A percentile compares a stretch with the other conserved stretches of the same genome.
Conservation (phyloP, 768 basidiomycete genomes). For the Tulasnella calospora region DNA sequence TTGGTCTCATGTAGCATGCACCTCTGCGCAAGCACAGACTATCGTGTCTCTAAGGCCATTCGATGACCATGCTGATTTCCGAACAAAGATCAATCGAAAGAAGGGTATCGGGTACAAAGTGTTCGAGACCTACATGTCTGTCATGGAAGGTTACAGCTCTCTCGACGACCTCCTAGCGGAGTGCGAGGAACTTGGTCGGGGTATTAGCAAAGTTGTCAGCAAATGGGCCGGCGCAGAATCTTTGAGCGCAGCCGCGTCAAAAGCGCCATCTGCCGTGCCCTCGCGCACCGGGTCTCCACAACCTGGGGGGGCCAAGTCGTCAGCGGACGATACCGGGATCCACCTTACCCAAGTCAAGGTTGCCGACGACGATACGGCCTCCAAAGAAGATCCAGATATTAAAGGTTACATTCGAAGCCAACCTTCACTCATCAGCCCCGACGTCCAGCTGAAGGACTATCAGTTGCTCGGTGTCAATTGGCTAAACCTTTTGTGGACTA, state of each 20-base stretch:
- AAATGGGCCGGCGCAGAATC: constrained; percentile 53
- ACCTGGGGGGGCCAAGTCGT: constrained; percentile 39
- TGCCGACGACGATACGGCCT: constrained; percentile 32
- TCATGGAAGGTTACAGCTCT: constrained; percentile 77
- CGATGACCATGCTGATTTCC: constrained; percentile 66
- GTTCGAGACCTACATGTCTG: constrained; percentile 83
- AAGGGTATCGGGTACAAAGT: constrained; percentile 87
- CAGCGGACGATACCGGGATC: constrained; percentile 24
- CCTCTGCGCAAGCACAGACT: constrained; percentile 67
- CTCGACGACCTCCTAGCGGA: constrained; percentile 85
- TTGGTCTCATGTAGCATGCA: constrained; percentile 46
- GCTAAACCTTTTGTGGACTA: constrained; percentile 80
- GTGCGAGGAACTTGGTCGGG: constrained; percentile 79
- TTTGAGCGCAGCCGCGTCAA: constrained; percentile 42
- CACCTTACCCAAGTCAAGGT: constrained; percentile 30
- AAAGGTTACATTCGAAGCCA: constrained; percentile 65
- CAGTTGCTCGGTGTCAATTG: constrained; percentile 97
- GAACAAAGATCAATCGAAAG: constrained; percentile 77
- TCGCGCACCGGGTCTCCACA: neutral
- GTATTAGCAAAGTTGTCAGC: constrained; percentile 66
- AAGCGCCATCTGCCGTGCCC: constrained; percentile 33
- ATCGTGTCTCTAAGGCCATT: constrained; percentile 81
- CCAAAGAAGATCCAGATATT: constrained; percentile 33
- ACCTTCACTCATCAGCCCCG: constrained; percentile 60
- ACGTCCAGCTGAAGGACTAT: constrained; percentile 86